Evolutionary conservation across 495 filamentous ascomycete genomes (phyloP).

Genomic region (Sordaria brevicollis): DNA sequence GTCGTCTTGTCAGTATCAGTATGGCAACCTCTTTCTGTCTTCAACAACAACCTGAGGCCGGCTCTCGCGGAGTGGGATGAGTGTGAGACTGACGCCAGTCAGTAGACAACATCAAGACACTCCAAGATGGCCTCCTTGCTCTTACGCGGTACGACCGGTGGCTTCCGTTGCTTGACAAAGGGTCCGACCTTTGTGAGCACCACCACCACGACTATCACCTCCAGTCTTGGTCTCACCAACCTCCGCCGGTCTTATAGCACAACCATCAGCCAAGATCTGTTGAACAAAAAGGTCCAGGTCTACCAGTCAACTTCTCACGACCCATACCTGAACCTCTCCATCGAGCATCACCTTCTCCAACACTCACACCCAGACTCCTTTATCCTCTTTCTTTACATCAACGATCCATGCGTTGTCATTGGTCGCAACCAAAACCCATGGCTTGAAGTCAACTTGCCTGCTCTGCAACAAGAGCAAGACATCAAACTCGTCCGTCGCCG

Average conservation of each 20-base stretch:
- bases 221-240: neutral
- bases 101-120: neutral
- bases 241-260: neutral
- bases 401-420: slow-evolving; percentile 76
- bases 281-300: slow-evolving; percentile 34
- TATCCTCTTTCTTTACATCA: slow-evolving; percentile 79
- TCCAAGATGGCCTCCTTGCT: neutral
- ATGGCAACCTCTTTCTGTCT: neutral
- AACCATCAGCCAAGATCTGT: neutral
- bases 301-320: slow-evolving; percentile 66
- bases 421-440: slow-evolving; percentile 97
- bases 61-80: neutral
- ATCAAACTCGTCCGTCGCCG: slow-evolving; percentile 60
- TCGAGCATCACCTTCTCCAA: slow-evolving; percentile 82
- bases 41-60: neutral
- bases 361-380: slow-evolving; percentile 57
- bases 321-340: slow-evolving; percentile 89
- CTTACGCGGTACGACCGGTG: neutral
- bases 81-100: neutral
- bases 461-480: slow-evolving; percentile 27
- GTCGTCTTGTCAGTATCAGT: neutral
- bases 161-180: neutral
- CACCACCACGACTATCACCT: neutral
- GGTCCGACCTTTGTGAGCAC: neutral
- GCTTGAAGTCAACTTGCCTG: slow-evolving; percentile 71